phyloP scores from a whole-genome alignment of 2,329 filamentous ascomycete genomes.

The Zymoseptoria brevis region DNA sequence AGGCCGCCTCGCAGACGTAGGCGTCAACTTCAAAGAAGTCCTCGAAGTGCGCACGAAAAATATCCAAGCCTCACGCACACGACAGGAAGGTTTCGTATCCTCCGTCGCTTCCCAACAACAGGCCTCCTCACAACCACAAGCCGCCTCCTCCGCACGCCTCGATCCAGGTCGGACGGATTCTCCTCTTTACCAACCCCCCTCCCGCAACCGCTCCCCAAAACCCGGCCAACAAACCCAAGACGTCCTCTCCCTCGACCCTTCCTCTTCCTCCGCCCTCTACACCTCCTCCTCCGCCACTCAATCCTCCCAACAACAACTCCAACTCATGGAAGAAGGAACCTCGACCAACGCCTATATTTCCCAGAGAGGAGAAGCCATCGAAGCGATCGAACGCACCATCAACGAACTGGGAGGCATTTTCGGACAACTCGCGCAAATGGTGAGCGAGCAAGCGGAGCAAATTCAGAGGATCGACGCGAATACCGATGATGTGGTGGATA shows the following conservation, averaged over 20 bases:
- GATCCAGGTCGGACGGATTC: constrained; percentile 37
- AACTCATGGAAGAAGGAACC: constrained; percentile 85
- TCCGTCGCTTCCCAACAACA: constrained; percentile 47
- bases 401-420: constrained; percentile 87
- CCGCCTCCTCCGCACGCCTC: background rate
- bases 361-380: constrained; percentile 88
- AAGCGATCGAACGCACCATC: constrained; percentile 93
- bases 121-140: background rate
- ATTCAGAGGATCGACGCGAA: constrained; percentile 96
- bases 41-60: constrained; percentile 95
- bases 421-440: constrained; percentile 91
- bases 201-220: constrained; percentile 48
- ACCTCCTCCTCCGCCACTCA: constrained; percentile 24
- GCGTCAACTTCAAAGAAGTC: constrained; percentile 94
- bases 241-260: constrained; percentile 48
- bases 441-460: constrained; percentile 94
- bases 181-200: constrained; percentile 73
- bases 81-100: constrained; percentile 95
- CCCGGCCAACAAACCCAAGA: constrained; percentile 32
- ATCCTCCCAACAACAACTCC: constrained; percentile 63
- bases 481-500: constrained; percentile 95
- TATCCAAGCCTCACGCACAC: constrained; percentile 83
- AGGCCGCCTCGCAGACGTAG: constrained; percentile 84
- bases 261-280: constrained; percentile 34
- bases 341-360: constrained; percentile 83